These are phyloP conservation scores for Lachancea thermotolerans DNA, from an alignment of 805 yeast species.

Conservation along the genomic window DNA sequence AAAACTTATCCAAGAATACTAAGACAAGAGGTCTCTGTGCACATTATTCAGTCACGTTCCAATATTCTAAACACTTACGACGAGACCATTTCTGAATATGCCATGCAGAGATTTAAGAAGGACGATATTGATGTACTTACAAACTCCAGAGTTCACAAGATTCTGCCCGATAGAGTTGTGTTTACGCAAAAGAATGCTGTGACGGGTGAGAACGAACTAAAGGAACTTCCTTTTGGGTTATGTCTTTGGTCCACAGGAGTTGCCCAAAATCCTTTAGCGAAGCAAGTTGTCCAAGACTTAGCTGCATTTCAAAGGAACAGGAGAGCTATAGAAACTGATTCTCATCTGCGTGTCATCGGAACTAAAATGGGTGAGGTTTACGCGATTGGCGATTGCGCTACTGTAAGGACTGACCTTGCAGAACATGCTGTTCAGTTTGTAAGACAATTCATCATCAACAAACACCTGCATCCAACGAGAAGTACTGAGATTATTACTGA, in stretches of 20 bases:
- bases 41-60: conserved; percentile 61
- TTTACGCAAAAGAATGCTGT: conserved; percentile 44
- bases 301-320: conserved; percentile 47
- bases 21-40: conserved; percentile 58
- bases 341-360: conserved; percentile 64
- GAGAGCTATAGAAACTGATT: conserved; percentile 70
- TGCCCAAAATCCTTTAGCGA: conserved; percentile 56
- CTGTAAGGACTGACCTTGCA: conserved; percentile 54
- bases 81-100: conserved; percentile 56
- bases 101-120: conserved; percentile 54
- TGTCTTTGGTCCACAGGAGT: conserved; percentile 77
- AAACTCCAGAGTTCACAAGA: conserved; percentile 56
- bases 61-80: conserved; percentile 65
- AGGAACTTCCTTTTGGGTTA: conserved; percentile 56
- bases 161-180: conserved; percentile 49
- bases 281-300: conserved; percentile 45
- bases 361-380: conserved; percentile 62
- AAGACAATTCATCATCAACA: conserved; percentile 39
- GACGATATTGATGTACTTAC: conserved; percentile 58
- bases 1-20: conserved; percentile 51
- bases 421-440: conserved; percentile 48
- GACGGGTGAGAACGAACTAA: conserved; percentile 36
- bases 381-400: conserved; percentile 68
- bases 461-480: conserved; percentile 33
- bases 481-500: conserved; percentile 38